These are phyloP conservation scores for Pleurotus cornucopiae DNA, from an alignment of 768 basidiomycete species.

Conservation along the genomic window DNA sequence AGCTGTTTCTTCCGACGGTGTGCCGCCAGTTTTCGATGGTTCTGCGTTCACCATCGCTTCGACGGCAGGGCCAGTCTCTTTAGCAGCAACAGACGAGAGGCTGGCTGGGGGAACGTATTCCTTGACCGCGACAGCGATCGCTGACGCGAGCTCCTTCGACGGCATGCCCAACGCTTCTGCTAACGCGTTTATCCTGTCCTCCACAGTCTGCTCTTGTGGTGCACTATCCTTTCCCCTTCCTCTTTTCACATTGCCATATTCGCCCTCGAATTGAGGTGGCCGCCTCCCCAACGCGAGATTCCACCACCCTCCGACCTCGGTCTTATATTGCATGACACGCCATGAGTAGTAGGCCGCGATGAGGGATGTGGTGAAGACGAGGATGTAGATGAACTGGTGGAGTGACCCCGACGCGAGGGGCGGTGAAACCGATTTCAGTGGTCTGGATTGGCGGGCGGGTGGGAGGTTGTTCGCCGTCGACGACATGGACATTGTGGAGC, in stretches of 20 bases:
- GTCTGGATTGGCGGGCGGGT: constrained; percentile 19
- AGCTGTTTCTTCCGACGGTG: constrained; percentile 2
- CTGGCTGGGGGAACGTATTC: constrained; percentile 59
- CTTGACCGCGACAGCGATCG: constrained; percentile 57
- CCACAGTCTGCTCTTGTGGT: constrained; percentile 30
- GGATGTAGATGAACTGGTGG: constrained; percentile 43
- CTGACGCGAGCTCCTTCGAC: constrained; percentile 54
- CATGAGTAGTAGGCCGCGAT: constrained; percentile 50
- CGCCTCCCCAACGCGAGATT: constrained; percentile 38
- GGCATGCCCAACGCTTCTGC: constrained; percentile 62
- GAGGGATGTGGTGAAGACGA: constrained; percentile 36
- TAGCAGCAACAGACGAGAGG: constrained; percentile 48
- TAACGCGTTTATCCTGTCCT: constrained; percentile 53
- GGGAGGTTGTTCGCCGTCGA: constrained; percentile 21
- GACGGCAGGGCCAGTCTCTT: constrained; percentile 42
- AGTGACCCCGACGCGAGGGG: constrained; percentile 43
- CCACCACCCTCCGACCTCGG: constrained; percentile 62
- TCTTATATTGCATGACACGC: constrained; percentile 42
- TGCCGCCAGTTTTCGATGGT: constrained; percentile 9
- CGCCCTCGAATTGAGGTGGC: constrained; percentile 19
- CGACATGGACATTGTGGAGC: constrained; percentile 10
- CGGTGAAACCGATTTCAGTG: constrained; percentile 31
- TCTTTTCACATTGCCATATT: background rate
- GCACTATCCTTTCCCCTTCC: background rate
- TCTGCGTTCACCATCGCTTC: constrained; percentile 29